Evolutionary conservation across 2,329 filamentous ascomycete genomes (phyloP), one percentile per base, ranked within the genome.

Genomic region (Xylariaceae sp.): DNA sequence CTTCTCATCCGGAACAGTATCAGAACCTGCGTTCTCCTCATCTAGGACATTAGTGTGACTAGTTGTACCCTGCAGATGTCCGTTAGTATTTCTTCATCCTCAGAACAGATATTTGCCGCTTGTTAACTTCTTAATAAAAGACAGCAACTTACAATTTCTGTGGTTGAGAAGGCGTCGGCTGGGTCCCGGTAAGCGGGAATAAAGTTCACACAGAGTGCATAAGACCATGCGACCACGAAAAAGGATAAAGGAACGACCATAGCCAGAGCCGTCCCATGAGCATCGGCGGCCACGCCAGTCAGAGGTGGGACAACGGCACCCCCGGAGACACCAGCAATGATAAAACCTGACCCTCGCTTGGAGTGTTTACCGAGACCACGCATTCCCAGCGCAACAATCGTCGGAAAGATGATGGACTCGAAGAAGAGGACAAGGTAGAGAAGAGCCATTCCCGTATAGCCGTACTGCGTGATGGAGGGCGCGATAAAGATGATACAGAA

Each of bases 381-480:
- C 71, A 89, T 88, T 7, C 85, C 85, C 3, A 91, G 73, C 0
- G 86, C 85, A 22, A 92, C 81, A 58, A 92, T 89, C 16, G 86
- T 90, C 0, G 87, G 86, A 71, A 91, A 92, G 64, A 83, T 86
- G 59, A 88, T 85, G 4, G 79, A 84, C 66, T 88, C 87, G 65
- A 91, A 91, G 71, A 91, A 89, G 20, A 90, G 73, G 6, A 83
- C 80, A 8, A 86, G 51, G 64, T 81, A 86, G 22, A 89, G 75
- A 73, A 88, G 81, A 5, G 73, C 69, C 50, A 81, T 67, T 36
- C 75, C 76, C 0, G 63, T 64, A 52, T 72, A 69, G n/a, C 67
- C 71, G 10, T 64, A 54, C 46, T 72, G 64, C 1, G 72, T 72
- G 53, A 76, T 74, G 29, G 75, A 60, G 1, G 75, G 72, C 11